A percentile compares a stretch with the other conserved stretches of the same genome.
Conservation (phyloP, 1,284 basidiomycete genomes). For the Lignosus rhinocerotis region DNA sequence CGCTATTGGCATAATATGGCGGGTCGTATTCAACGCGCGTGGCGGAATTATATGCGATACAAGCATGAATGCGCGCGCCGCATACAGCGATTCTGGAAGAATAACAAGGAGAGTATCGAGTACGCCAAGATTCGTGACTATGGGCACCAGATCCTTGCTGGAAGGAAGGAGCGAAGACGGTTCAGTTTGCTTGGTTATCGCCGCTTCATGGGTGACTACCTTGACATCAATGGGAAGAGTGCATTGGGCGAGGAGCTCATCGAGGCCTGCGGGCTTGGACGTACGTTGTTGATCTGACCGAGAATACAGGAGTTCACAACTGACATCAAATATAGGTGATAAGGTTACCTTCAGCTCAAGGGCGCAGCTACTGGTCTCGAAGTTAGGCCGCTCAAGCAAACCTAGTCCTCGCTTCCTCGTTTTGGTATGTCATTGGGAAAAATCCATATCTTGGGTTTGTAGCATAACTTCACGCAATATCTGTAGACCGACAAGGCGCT, state of each 20-base stretch:
- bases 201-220: conserved; percentile 96
- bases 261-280: conserved; percentile 71
- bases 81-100: conserved; percentile 98
- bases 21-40: conserved; percentile 93
- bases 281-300: conserved; percentile 45
- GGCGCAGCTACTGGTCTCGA: conserved; percentile 85
- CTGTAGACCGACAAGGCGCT: conserved; percentile 89
- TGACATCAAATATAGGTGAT: conserved; percentile 47
- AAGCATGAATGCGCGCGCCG: conserved; percentile 93
- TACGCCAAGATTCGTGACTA: conserved; percentile 92
- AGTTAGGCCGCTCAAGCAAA: conserved; percentile 87
- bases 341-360: conserved; percentile 87
- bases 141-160: conserved; percentile 89
- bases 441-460: background rate
- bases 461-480: background rate
- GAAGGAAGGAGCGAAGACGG: conserved; percentile 91
- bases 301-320: background rate
- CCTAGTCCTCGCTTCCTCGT: conserved; percentile 90
- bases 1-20: conserved; percentile 99
- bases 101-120: conserved; percentile 91
- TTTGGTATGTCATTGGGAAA: conserved; percentile 56
- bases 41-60: conserved; percentile 93
- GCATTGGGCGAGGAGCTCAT: conserved; percentile 81
- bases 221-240: conserved; percentile 85
- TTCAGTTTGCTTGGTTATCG: conserved; percentile 95